These are phyloP conservation scores for Panicum virgatum DNA, from an alignment of 202 grass and related monocot species.

Conservation along the genomic window DNA sequence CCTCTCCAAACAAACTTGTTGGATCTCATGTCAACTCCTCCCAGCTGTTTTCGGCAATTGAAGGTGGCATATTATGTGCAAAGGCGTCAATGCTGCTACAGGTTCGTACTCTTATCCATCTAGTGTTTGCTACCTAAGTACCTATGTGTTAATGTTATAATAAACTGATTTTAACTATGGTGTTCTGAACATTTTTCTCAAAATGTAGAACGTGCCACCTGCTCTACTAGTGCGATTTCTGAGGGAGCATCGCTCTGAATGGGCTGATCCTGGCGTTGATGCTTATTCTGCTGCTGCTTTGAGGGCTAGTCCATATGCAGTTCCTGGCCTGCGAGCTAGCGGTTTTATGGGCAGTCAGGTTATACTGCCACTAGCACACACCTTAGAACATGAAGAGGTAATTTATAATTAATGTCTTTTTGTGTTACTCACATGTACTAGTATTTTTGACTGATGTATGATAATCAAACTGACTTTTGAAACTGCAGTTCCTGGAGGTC, in stretches of 20 bases:
- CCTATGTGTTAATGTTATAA: conserved; percentile 12
- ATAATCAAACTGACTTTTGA: conserved; percentile 16
- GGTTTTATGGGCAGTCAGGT: conserved; percentile 87
- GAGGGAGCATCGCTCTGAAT: conserved; percentile 95
- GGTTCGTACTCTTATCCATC: conserved; percentile 40
- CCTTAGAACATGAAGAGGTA: conserved; percentile 96
- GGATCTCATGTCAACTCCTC: conserved; percentile 64
- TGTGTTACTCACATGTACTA: background rate
- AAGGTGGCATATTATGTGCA: conserved; percentile 82
- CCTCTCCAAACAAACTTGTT: conserved; percentile 87
- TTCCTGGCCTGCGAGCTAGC: conserved; percentile 62
- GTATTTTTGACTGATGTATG: background rate
- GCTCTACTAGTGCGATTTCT: conserved; percentile 89
- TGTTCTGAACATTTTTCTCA: conserved; percentile 9
- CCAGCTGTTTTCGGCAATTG: conserved; percentile 63
- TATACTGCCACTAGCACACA: conserved; percentile 93
- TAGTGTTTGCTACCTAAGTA: conserved; percentile 11
- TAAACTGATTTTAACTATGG: conserved; percentile 6
- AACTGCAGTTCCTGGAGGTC: conserved; percentile 83
- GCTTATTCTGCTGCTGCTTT: conserved; percentile 86
- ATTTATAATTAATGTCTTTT: conserved; percentile 10
- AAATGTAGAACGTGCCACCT: conserved; percentile 84
- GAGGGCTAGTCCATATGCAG: conserved; percentile 68
- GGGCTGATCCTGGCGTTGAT: conserved; percentile 89
- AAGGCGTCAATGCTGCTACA: conserved; percentile 97